Evolutionary conservation across 2,329 filamentous ascomycete genomes (phyloP).

Genomic region (Clonostachys solani): DNA sequence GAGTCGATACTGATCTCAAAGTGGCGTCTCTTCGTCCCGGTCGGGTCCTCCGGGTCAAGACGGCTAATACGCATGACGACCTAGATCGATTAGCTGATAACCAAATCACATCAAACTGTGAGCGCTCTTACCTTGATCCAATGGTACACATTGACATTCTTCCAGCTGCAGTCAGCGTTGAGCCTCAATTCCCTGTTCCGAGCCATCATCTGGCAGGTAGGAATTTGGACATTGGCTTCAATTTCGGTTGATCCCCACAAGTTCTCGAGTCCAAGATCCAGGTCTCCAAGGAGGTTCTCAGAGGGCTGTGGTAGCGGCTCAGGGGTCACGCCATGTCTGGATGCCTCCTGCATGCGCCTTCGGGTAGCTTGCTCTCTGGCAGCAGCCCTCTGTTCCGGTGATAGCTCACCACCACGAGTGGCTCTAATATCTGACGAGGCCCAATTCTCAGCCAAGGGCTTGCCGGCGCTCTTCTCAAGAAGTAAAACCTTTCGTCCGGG

Average conservation of each 20-base stretch:
- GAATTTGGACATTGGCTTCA: slow-evolving; percentile 89
- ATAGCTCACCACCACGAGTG: slow-evolving; percentile 75
- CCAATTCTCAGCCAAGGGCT: slow-evolving; percentile 68
- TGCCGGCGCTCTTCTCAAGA: slow-evolving; percentile 84
- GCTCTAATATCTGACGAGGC: slow-evolving; percentile 73
- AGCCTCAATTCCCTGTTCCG: slow-evolving; percentile 62
- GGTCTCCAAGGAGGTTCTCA: slow-evolving; percentile 76
- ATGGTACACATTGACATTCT: slow-evolving; percentile 89
- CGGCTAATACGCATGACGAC: slow-evolving; percentile 91
- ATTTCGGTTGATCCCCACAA: slow-evolving; percentile 88
- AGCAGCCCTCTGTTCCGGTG: slow-evolving; percentile 37
- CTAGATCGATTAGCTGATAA: slow-evolving; percentile 31
- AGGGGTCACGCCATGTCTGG: slow-evolving; percentile 29
- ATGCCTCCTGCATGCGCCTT: slow-evolving; percentile 51
- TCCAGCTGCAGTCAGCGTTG: slow-evolving; percentile 89
- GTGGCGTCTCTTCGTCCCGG: slow-evolving; percentile 70
- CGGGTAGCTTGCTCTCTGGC: slow-evolving; percentile 40
- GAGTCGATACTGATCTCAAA: slow-evolving; percentile 97
- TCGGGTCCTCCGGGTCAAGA: slow-evolving; percentile 71
- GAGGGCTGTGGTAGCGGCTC: slow-evolving; percentile 42
- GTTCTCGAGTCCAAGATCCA: slow-evolving; percentile 64
- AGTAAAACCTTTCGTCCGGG: slow-evolving; percentile 79
- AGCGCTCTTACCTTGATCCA: slow-evolving; percentile 78
- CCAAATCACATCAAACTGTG: not conserved
- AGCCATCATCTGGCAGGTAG: slow-evolving; percentile 82